A percentile compares a stretch with the other conserved stretches of the same genome.
Conservation (phyloP, 176 grass and related monocot genomes). For the Phoenix dactylifera region DNA sequence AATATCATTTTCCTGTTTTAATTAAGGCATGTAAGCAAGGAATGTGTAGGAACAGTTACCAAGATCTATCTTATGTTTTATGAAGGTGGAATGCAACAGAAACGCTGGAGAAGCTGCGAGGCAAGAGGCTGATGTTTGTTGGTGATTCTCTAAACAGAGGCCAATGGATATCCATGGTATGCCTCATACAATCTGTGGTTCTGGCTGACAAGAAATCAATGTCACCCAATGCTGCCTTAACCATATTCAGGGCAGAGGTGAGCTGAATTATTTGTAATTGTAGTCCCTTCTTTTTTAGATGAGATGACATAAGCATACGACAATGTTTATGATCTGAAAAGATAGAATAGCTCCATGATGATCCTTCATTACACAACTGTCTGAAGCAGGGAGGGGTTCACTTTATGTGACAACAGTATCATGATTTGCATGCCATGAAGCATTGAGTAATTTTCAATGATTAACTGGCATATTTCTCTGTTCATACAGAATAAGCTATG, state of each 20-base stretch:
- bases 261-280: not conserved
- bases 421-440: no score
- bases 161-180: constrained; percentile 23
- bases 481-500: no score
- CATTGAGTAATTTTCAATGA: no score
- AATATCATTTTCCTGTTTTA: no score
- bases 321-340: no score
- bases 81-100: constrained; percentile 13
- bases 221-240: constrained; percentile 8
- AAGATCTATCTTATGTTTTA: not conserved
- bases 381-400: no score
- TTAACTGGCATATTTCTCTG: no score
- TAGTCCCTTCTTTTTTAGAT: not conserved
- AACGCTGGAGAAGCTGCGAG: constrained; percentile 17
- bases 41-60: no score
- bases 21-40: no score
- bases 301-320: not conserved
- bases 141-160: constrained; percentile 18
- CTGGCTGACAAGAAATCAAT: constrained; percentile 6
- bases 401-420: no score
- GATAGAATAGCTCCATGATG: no score
- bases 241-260: constrained; percentile 8
- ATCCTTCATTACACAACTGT: no score
- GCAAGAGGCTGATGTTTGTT: constrained; percentile 18
- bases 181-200: constrained; percentile 11